Percentiles rank a stretch among this genome's conserved stretches.
These are phyloP conservation scores for Blastobotrys ciferrii DNA, from an alignment of 1,139 yeast genomes.

Conservation along the genomic window DNA sequence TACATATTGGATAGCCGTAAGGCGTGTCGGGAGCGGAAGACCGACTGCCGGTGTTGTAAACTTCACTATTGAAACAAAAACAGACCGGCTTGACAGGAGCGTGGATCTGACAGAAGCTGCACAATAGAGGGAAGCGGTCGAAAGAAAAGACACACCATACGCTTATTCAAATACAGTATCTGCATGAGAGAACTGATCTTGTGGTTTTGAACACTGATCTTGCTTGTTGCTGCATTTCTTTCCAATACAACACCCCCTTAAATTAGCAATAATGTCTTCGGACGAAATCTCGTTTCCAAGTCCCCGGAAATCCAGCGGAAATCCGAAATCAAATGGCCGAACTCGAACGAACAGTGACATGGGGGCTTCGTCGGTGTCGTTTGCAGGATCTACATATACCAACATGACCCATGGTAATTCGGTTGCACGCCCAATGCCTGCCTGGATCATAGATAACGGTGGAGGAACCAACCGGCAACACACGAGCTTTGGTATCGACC, in stretches of 20 bases:
- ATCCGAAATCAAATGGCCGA: background rate
- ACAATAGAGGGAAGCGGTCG: no score
- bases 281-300: constrained; percentile 16
- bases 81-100: no score
- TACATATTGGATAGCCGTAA: no score
- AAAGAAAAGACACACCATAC: no score
- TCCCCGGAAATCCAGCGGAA: constrained; percentile 2
- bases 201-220: no score
- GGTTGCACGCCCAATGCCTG: constrained; percentile 28
- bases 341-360: background rate
- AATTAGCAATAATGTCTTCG: background rate
- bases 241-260: background rate
- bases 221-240: background rate
- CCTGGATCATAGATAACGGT: constrained; percentile 23
- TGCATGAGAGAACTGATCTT: no score
- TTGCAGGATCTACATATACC: constrained; percentile 1
- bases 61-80: no score
- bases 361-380: background rate
- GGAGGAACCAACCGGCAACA: constrained; percentile 6
- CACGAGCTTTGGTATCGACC: background rate
- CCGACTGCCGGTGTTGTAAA: no score
- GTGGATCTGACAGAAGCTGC: no score
- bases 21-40: no score
- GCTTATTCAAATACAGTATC: no score
- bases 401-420: background rate